phyloP scores from a whole-genome alignment of 164 flowering plant genomes.

The Nelumbo lutea region DNA sequence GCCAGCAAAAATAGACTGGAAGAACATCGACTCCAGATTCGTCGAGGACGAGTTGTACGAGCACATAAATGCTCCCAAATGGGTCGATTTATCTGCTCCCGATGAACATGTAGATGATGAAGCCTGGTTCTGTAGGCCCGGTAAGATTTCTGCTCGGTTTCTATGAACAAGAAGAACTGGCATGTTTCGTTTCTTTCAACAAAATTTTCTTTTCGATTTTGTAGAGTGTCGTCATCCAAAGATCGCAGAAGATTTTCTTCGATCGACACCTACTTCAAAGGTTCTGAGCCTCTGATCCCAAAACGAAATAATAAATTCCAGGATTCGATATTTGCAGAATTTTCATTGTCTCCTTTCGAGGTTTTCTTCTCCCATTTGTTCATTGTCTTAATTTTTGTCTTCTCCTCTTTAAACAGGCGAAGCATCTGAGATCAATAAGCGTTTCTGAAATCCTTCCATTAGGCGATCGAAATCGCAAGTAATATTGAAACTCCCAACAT shows the following conservation, averaged over 20 bases:
- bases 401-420: conserved; percentile 11
- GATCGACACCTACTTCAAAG: conserved; percentile 43
- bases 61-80: conserved; percentile 81
- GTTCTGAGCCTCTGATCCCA: conserved; percentile 22
- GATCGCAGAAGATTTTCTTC: conserved; percentile 63
- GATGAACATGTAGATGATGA: conserved; percentile 45
- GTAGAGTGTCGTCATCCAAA: conserved; percentile 87
- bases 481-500: conserved; percentile 4
- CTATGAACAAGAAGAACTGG: background rate
- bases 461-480: conserved; percentile 49
- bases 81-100: conserved; percentile 69
- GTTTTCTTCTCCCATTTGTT: background rate
- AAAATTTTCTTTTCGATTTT: conserved; percentile 3
- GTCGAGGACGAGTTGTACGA: conserved; percentile 63
- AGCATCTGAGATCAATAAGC: conserved; percentile 25
- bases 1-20: conserved; percentile 87
- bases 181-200: background rate
- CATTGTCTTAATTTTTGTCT: background rate
- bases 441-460: conserved; percentile 33
- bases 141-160: conserved; percentile 24
- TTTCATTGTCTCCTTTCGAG: background rate
- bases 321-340: too few species aligned
- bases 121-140: conserved; percentile 85
- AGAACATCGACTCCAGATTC: conserved; percentile 55
- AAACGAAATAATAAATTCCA: background rate